A percentile compares a stretch with the other conserved stretches of the same genome.
phyloP scores from a whole-genome alignment of 768 basidiomycete genomes.

The Boletus barrowsii region DNA sequence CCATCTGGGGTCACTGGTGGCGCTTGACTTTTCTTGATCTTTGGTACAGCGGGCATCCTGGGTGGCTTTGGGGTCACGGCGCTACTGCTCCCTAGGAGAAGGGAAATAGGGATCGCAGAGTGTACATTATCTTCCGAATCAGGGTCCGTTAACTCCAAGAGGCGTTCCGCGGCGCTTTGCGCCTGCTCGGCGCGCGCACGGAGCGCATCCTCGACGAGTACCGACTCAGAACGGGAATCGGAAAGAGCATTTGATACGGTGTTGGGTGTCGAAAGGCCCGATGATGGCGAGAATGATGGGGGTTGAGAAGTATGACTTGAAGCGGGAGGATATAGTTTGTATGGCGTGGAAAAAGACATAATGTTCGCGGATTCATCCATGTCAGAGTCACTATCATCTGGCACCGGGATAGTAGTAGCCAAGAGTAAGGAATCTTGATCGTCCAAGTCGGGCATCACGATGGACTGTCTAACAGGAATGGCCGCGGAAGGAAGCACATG shows the following conservation, averaged over 20 bases:
- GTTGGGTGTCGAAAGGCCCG: conserved; percentile 46
- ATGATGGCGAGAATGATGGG: conserved; percentile 54
- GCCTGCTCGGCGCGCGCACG: conserved; percentile 89
- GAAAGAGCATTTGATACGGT: conserved; percentile 60
- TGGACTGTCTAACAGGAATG: conserved; percentile 44
- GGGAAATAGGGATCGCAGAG: conserved; percentile 52
- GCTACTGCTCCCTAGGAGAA: conserved; percentile 44
- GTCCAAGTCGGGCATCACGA: conserved; percentile 39
- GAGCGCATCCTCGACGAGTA: conserved; percentile 79
- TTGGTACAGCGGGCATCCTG: conserved; percentile 36
- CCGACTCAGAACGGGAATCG: conserved; percentile 43
- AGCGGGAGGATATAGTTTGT: conserved; percentile 45
- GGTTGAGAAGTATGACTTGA: conserved; percentile 39
- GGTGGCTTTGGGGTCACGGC: conserved; percentile 37
- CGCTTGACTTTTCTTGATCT: conserved; percentile 27
- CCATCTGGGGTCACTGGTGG: conserved; percentile 66
- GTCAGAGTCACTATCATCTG: conserved; percentile 72
- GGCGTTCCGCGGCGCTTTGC: conserved; percentile 84
- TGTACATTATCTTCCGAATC: conserved; percentile 58
- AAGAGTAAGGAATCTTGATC: conserved; percentile 64
- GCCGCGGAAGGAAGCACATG: conserved; percentile 12
- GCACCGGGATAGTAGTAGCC: conserved; percentile 72
- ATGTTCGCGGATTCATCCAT: conserved; percentile 53
- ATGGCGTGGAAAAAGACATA: conserved; percentile 72
- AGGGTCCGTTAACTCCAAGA: conserved; percentile 82